These are phyloP conservation scores for Eucalyptus dawsonii DNA, from an alignment of 345 rosid genomes.

Conservation along the genomic window DNA sequence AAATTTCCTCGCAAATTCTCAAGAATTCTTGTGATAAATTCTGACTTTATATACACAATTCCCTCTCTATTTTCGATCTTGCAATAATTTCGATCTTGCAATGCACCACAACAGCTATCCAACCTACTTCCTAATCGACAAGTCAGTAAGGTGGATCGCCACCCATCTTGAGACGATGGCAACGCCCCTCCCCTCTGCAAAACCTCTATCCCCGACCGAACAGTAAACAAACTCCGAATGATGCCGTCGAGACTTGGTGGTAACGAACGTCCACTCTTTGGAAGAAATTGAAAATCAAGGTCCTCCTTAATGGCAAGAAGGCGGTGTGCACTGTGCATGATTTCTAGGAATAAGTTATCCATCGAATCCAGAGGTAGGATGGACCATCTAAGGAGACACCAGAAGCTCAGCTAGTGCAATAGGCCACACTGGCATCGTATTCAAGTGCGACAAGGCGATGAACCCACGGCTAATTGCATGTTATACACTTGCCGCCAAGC, in stretches of 20 bases:
- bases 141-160: not conserved
- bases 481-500: not conserved
- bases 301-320: not conserved
- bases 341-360: not conserved
- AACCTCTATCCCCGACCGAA: not conserved
- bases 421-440: not conserved
- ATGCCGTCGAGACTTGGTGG: not conserved
- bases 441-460: not conserved
- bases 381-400: not conserved
- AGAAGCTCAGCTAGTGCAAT: not conserved
- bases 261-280: not conserved
- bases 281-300: not conserved
- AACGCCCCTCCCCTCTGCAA: not conserved
- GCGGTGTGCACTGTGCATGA: not conserved
- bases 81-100: not conserved
- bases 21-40: not conserved
- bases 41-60: not conserved
- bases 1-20: not conserved
- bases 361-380: not conserved
- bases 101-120: not conserved
- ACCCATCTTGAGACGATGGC: not conserved
- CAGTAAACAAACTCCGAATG: not conserved
- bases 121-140: not conserved
- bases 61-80: not conserved
- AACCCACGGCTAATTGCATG: not conserved